Percentiles rank a stretch among this genome's conserved stretches.
Conservation (phyloP, 2,329 filamentous ascomycete genomes). For the Penicillium sp. region DNA sequence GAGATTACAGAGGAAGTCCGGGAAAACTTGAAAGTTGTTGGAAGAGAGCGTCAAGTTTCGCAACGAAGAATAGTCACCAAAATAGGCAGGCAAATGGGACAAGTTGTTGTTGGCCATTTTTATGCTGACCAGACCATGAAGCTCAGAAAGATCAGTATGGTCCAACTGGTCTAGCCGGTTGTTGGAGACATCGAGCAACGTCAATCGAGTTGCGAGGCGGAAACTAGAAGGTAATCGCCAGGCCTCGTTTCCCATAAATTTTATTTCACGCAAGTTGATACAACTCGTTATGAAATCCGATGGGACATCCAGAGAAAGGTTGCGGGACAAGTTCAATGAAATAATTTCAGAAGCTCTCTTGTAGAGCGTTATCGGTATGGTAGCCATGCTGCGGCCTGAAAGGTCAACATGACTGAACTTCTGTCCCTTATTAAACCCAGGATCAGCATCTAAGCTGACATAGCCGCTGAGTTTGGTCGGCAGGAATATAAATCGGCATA, state of each 20-base stretch:
- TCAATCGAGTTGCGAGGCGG: conserved; percentile 73
- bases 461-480: conserved; percentile 82
- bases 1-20: conserved; percentile 76
- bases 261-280: conserved; percentile 86
- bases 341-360: conserved; percentile 90
- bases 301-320: conserved; percentile 85
- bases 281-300: conserved; percentile 96
- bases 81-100: conserved; percentile 72
- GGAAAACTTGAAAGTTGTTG: conserved; percentile 83
- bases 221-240: conserved; percentile 80
- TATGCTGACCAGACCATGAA: conserved; percentile 76
- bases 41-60: conserved; percentile 89
- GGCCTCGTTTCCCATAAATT: conserved; percentile 91
- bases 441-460: conserved; percentile 67
- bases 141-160: conserved; percentile 71
- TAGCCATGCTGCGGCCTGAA: conserved; percentile 82
- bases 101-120: conserved; percentile 93
- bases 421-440: conserved; percentile 74
- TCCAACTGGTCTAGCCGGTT: conserved; percentile 86
- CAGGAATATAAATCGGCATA: conserved; percentile 93
- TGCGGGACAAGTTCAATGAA: conserved; percentile 87
- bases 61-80: conserved; percentile 72
- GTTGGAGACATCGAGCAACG: conserved; percentile 90
- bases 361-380: conserved; percentile 91
- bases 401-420: conserved; percentile 95